Evolutionary conservation across 805 yeast species (phyloP), one percentile per base, ranked within the genome.

Genomic region (Saturnispora hagleri): DNA sequence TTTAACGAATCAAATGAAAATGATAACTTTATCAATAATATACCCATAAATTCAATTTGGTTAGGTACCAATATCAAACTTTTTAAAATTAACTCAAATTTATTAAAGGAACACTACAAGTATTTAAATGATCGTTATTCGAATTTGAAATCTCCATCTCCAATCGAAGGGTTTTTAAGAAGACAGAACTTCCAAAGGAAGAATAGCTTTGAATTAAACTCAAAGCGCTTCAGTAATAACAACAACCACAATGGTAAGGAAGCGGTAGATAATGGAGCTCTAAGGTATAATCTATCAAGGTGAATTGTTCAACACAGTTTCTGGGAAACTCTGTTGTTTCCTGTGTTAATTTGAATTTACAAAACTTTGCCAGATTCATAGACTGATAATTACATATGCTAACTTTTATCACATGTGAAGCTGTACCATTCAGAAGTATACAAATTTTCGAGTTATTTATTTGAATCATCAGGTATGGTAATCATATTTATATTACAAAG

Each of bases 21-120:
- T 20, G 52, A 52, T 6, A 50, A 57, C 40, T 51, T 49, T 18
- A 38, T 43, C 26, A 53, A 53, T 4, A 53, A 60, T 48, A 48
- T 63, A 22, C 36, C 57, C 15, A 51, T 56, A 5, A 49, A 60
- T 17, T 74, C 75, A 47, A 62, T 70, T n/a, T 79, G 80, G 79
- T 60, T 62, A 10, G 69, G 69, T 3, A 74, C 81, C 1, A 57
- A 62, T n/a, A 65, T 77, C n/a, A 65, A 58, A 48, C 62, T 79
- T 15, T 77, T 79, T 62, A 69, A 64, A 43, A 59, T 73, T 10
- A 62, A 60, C 35, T 50, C 56, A 5, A 24, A 28, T 7, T 5
- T 53, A 6, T 7, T 56, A 2, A 50, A 47, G 26, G 57, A 53
- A 1, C 58, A 56, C 46, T 52, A 22, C 40, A 18, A 33, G 22